Evolutionary conservation across 371 early-diverging fungal genomes (phyloP).

Genomic region (Syncephalis plumigaleata): DNA sequence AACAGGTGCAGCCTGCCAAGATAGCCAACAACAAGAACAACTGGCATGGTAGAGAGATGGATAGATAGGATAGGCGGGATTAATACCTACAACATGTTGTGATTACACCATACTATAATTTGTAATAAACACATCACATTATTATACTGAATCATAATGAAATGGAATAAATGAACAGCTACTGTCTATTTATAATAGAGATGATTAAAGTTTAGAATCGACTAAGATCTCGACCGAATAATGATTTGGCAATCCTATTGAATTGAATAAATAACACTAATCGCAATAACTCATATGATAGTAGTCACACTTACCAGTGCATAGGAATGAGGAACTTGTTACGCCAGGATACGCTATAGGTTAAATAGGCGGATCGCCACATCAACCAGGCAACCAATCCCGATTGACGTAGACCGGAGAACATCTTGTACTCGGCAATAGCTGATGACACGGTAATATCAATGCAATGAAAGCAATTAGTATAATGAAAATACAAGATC

Average conservation of each 20-base stretch:
- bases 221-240: conserved; percentile 12
- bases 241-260: conserved; percentile 7
- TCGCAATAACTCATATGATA: too few relatives aligned
- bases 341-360: conserved; percentile 45
- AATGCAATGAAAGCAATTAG: background rate
- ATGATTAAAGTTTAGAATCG: conserved; percentile 7
- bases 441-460: background rate
- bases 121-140: too few relatives aligned
- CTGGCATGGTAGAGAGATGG: too few relatives aligned
- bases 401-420: conserved; percentile 19
- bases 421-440: conserved; percentile 1
- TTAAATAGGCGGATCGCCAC: conserved; percentile 67
- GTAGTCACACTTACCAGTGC: conserved; percentile 26
- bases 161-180: too few relatives aligned
- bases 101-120: too few relatives aligned
- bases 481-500: too few relatives aligned
- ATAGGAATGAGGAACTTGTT: conserved; percentile 58
- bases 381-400: conserved; percentile 45
- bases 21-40: too few relatives aligned
- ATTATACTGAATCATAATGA: too few relatives aligned
- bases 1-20: too few relatives aligned
- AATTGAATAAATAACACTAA: background rate
- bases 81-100: too few relatives aligned
- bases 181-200: too few relatives aligned
- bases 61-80: too few relatives aligned